Conservation (phyloP, 2,329 filamentous ascomycete genomes). For the Fusarium humuli region DNA sequence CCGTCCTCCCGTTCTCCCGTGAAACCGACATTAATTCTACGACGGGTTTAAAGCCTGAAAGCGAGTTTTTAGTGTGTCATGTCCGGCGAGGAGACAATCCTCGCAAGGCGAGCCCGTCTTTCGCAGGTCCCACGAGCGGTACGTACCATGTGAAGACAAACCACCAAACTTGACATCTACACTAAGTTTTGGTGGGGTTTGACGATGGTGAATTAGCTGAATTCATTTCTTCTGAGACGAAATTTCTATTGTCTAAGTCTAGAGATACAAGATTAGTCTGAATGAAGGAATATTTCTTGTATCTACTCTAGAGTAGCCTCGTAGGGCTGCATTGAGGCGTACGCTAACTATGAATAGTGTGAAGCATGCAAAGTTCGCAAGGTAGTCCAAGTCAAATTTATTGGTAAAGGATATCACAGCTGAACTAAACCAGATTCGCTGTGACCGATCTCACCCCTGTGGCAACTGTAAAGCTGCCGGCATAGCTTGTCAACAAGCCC, state of each 20-base stretch:
- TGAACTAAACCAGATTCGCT: constrained; percentile 20
- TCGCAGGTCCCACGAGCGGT: constrained; percentile 32
- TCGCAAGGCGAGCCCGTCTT: constrained; percentile 25
- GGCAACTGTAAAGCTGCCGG: constrained; percentile 30
- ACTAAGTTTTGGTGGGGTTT: not conserved
- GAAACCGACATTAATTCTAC: not conserved
- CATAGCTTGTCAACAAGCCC: constrained; percentile 31
- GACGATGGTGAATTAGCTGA: not conserved
- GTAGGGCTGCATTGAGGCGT: not conserved
- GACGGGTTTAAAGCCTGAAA: not conserved
- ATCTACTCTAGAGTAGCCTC: not conserved
- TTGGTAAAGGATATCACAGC: not conserved
- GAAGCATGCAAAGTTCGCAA: constrained; percentile 37
- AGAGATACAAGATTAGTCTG: not conserved
- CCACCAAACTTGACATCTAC: not conserved
- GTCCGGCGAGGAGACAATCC: constrained; percentile 32
- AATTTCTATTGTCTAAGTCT: not conserved
- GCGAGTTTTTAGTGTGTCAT: not conserved
- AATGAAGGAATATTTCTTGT: not conserved
- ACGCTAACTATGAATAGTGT: constrained; percentile 25
- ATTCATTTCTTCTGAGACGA: not conserved
- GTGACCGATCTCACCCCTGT: constrained; percentile 29
- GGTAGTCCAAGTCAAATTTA: not conserved
- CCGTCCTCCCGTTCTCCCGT: constrained; percentile 9
- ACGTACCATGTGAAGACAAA: constrained; percentile 1